A percentile compares a stretch with the other conserved stretches of the same genome.
Conservation (phyloP, 2,329 filamentous ascomycete genomes). For the Penicillium sp. region DNA sequence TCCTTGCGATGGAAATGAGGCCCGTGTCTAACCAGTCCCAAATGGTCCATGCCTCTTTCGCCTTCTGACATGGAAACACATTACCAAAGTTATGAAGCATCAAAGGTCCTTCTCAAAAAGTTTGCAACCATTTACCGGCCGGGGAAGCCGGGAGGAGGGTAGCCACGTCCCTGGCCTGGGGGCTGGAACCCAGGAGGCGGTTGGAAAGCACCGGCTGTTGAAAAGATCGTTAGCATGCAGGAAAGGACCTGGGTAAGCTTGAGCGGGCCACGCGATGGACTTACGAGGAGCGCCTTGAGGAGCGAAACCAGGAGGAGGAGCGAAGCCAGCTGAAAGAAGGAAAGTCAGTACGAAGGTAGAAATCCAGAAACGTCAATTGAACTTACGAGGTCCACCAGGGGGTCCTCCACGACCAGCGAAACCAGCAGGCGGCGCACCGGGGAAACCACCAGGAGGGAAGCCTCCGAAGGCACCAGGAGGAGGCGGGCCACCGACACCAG, state of each 20-base stretch:
- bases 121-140: constrained; percentile 38
- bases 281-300: constrained; percentile 50
- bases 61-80: constrained; percentile 21
- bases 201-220: constrained; percentile 54
- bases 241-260: not conserved
- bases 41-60: constrained; percentile 11
- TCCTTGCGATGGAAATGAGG: constrained; percentile 18
- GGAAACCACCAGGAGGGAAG: constrained; percentile 56
- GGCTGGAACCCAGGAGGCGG: constrained; percentile 75
- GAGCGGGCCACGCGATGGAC: constrained; percentile 18
- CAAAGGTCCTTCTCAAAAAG: constrained; percentile 25
- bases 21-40: constrained; percentile 9
- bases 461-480: constrained; percentile 60
- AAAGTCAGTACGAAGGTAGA: constrained; percentile 19
- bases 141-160: constrained; percentile 54
- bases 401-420: constrained; percentile 56
- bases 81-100: constrained; percentile 26
- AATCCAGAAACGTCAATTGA: constrained; percentile 23
- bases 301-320: constrained; percentile 51
- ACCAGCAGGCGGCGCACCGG: constrained; percentile 52
- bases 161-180: constrained; percentile 56
- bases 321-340: constrained; percentile 45
- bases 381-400: constrained; percentile 54
- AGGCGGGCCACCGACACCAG: constrained; percentile 78
- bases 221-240: constrained; percentile 37